These are phyloP conservation scores for Sclerotinia spermophila DNA, from an alignment of 2,329 filamentous ascomycete species.

Conservation along the genomic window DNA sequence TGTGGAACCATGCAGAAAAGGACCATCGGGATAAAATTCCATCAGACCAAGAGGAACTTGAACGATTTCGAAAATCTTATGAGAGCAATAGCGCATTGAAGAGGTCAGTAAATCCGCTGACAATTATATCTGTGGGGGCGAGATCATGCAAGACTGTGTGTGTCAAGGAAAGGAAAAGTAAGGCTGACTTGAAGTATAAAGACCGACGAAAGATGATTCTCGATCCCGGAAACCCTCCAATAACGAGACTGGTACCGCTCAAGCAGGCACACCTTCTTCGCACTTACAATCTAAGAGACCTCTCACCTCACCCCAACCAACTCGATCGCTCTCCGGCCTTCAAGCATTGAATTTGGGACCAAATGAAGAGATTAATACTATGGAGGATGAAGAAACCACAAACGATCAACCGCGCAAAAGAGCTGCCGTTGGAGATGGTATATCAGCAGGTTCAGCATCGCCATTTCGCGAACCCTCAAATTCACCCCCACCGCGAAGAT, in stretches of 20 bases:
- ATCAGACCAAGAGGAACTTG: slow-evolving; percentile 14
- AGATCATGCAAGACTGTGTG: background rate
- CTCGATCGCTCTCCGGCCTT: slow-evolving; percentile 24
- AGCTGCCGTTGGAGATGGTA: slow-evolving; percentile 32
- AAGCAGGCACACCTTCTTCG: slow-evolving; percentile 20
- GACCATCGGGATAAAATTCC: slow-evolving; percentile 26
- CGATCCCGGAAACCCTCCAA: slow-evolving; percentile 20
- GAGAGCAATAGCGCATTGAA: slow-evolving; percentile 22
- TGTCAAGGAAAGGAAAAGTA: background rate
- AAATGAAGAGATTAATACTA: slow-evolving; percentile 24
- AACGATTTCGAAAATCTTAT: slow-evolving; percentile 20
- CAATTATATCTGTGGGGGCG: background rate
- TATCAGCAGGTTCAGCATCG: slow-evolving; percentile 30
- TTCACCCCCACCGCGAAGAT: slow-evolving; percentile 29
- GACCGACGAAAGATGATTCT: slow-evolving; percentile 25
- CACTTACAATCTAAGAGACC: slow-evolving; percentile 23
- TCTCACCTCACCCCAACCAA: slow-evolving; percentile 15
- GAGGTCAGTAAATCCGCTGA: slow-evolving; percentile 15
- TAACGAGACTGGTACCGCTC: slow-evolving; percentile 15
- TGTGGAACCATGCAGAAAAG: slow-evolving; percentile 27
- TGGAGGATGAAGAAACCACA: slow-evolving; percentile 29
- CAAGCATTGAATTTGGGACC: slow-evolving; percentile 27
- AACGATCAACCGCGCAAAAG: slow-evolving; percentile 30
- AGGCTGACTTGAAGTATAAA: slow-evolving; percentile 23
- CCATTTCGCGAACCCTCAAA: slow-evolving; percentile 28